Evolutionary conservation across 2,329 filamentous ascomycete species (phyloP).

Genomic region (Clonostachys chloroleuca): DNA sequence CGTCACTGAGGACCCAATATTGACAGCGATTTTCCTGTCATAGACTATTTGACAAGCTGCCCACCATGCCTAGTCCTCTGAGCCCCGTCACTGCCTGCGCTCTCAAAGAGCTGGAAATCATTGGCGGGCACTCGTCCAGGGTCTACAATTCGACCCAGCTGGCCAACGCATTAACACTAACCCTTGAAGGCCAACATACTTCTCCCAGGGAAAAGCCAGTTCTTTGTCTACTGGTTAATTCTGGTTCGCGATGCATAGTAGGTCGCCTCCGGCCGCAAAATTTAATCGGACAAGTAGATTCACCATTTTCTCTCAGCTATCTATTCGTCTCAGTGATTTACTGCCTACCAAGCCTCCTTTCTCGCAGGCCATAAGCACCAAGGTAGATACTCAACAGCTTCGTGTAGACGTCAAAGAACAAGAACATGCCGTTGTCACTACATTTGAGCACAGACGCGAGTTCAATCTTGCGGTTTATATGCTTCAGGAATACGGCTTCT

Average conservation of each 20-base stretch:
- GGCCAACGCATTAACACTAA: not conserved
- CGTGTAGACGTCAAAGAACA: constrained; percentile 15
- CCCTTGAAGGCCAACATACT: not conserved
- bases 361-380: constrained; percentile 11
- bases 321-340: constrained; percentile 19
- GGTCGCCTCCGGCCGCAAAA: not conserved
- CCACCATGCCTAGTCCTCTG: constrained; percentile 15
- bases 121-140: constrained; percentile 9
- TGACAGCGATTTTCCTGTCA: not conserved
- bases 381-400: constrained; percentile 11
- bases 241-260: constrained; percentile 15
- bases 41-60: not conserved
- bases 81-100: constrained; percentile 20
- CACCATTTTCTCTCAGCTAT: constrained; percentile 14
- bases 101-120: constrained; percentile 21
- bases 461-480: constrained; percentile 22
- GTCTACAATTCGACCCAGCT: constrained; percentile 15
- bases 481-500: constrained; percentile 21
- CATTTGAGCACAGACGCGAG: constrained; percentile 22
- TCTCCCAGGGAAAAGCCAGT: constrained; percentile 1
- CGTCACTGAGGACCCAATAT: not conserved
- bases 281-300: not conserved
- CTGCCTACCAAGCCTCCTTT: constrained; percentile 1
- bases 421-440: constrained; percentile 13
- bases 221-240: constrained; percentile 17